Evolutionary conservation across 2,329 filamentous ascomycete species (phyloP).

Genomic region (Sporothrix sp.): DNA sequence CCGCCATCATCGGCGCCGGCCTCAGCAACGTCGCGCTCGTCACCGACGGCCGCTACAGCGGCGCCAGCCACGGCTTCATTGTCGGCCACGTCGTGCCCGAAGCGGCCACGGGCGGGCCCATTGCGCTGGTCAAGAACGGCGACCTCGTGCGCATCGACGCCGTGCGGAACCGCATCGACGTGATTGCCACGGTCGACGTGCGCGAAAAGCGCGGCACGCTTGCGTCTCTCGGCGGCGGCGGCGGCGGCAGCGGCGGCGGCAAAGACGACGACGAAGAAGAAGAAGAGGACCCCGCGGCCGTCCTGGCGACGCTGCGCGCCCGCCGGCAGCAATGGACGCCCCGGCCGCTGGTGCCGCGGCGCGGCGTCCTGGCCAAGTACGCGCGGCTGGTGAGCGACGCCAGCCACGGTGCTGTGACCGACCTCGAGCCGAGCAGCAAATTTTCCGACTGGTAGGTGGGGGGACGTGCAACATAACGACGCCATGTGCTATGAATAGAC

Average conservation of each 20-base stretch:
- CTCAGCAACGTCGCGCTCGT: constrained; percentile 82
- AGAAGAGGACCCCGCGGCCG: constrained; percentile 15
- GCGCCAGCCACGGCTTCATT: constrained; percentile 84
- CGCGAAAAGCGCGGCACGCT: constrained; percentile 26
- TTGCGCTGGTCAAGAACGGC: constrained; percentile 70
- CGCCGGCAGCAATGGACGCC: constrained; percentile 54
- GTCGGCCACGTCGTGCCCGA: constrained; percentile 90
- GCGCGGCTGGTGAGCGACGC: constrained; percentile 80
- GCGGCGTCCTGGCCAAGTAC: constrained; percentile 86
- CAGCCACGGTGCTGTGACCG: constrained; percentile 82
- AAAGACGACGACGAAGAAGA: constrained; percentile 5
- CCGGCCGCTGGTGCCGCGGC: constrained; percentile 62
- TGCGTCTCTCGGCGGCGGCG: constrained; percentile 19
- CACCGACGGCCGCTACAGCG: constrained; percentile 83
- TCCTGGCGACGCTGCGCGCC: constrained; percentile 47
- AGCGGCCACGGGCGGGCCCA: constrained; percentile 78
- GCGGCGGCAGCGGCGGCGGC: background rate
- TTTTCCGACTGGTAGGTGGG: constrained; percentile 10
- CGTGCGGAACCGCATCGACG: constrained; percentile 63
- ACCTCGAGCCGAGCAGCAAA: constrained; percentile 33
- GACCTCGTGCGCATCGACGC: constrained; percentile 84
- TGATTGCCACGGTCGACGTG: constrained; percentile 40
- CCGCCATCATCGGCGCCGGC: constrained; percentile 86
- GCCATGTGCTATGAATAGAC: too few species aligned
- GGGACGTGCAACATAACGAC: background rate